phyloP scores from a whole-genome alignment of 805 yeast species.

The Candida montana region DNA sequence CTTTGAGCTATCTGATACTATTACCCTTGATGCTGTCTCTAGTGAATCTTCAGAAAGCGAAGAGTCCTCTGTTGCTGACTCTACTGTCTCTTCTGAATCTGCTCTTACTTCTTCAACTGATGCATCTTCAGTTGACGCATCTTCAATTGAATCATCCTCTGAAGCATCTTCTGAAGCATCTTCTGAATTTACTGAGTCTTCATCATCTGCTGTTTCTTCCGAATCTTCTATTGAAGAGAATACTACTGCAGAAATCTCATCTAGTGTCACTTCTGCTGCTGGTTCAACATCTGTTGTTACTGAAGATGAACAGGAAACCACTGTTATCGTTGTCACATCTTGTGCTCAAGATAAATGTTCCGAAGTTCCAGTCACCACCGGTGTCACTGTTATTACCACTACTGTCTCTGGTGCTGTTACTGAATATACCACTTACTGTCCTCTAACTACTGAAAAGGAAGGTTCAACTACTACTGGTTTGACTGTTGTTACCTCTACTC shows the following conservation, averaged over 20 bases:
- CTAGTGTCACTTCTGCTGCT: neutral
- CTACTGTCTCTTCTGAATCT: too few species aligned
- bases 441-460: neutral
- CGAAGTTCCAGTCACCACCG: constrained; percentile 1
- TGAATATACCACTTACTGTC: constrained; percentile 3
- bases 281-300: neutral
- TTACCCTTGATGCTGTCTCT: neutral
- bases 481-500: neutral
- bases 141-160: neutral
- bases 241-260: too few species aligned
- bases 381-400: neutral
- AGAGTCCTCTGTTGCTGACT: too few species aligned
- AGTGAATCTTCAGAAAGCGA: too few species aligned
- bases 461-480: neutral
- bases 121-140: neutral
- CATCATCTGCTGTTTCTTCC: neutral
- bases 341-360: neutral
- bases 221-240: neutral
- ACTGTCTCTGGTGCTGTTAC: neutral
- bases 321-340: neutral
- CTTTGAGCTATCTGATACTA: constrained; percentile 4
- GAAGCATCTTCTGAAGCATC: neutral
- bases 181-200: neutral
- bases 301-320: neutral
- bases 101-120: constrained; percentile 4